A percentile compares a stretch with the other conserved stretches of the same genome.
Evolutionary conservation across 345 rosid species (phyloP).

Genomic region (Aethionema arabicum): DNA sequence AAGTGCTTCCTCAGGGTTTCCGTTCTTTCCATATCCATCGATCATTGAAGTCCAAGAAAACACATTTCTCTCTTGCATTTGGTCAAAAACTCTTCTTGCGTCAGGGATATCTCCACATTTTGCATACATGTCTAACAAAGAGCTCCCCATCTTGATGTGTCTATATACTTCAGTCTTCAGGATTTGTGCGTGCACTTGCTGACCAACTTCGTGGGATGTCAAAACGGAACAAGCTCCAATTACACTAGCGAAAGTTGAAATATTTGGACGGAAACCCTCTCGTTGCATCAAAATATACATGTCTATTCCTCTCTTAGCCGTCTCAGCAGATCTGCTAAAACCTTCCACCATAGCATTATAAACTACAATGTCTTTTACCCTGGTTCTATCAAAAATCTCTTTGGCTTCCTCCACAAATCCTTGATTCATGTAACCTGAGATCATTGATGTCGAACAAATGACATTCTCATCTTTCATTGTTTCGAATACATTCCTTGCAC

Average conservation of each 20-base stretch:
- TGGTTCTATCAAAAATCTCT: constrained; percentile 51
- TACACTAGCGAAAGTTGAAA: constrained; percentile 75
- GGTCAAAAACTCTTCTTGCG: constrained; percentile 57
- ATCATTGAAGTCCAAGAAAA: constrained; percentile 96
- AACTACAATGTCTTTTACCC: constrained; percentile 70
- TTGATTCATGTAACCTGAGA: constrained; percentile 77
- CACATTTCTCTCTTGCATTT: constrained; percentile 68
- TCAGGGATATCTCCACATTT: constrained; percentile 74
- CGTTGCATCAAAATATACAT: constrained; percentile 67
- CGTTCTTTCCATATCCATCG: constrained; percentile 94
- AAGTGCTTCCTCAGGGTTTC: constrained; percentile 69
- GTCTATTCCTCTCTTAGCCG: constrained; percentile 53
- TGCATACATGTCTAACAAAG: constrained; percentile 85
- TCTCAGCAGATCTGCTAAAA: constrained; percentile 60
- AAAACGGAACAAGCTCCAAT: constrained; percentile 81
- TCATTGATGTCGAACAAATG: constrained; percentile 84
- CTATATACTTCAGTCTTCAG: constrained; percentile 51
- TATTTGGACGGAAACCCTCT: constrained; percentile 55
- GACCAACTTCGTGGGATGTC: constrained; percentile 60
- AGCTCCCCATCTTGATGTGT: constrained; percentile 77
- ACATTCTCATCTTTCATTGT: constrained; percentile 61
- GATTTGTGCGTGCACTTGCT: constrained; percentile 73
- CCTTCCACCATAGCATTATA: constrained; percentile 97
- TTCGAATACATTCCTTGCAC: constrained; percentile 75
- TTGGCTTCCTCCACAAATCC: constrained; percentile 63